Evolutionary conservation across 75 land plant genomes (phyloP).

Genomic region (Adiantum capillusveneris): DNA sequence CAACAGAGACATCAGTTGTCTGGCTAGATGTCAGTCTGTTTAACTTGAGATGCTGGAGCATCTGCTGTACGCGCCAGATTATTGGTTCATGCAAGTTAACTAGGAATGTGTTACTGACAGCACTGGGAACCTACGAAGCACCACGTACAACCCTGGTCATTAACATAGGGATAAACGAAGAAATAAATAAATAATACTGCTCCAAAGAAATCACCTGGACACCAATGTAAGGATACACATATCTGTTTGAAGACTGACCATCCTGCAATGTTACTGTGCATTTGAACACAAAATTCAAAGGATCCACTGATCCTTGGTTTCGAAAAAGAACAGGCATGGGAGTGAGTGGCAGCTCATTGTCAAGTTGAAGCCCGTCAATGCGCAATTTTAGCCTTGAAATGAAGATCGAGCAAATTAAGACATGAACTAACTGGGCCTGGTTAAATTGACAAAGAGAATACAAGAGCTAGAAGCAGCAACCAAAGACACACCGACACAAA

Average conservation of each 20-base stretch:
- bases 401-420: neutral
- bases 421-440: no score
- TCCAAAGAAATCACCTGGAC: conserved; percentile 50
- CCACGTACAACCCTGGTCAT: no score
- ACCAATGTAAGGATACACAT: conserved; percentile 79
- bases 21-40: conserved; percentile 41
- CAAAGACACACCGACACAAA: no score
- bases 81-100: conserved; percentile 95
- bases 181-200: no score
- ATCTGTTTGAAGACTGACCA: conserved; percentile 54
- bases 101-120: conserved; percentile 51
- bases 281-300: conserved; percentile 63
- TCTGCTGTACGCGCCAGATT: conserved; percentile 95
- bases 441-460: no score
- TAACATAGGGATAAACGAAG: no score
- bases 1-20: conserved; percentile 76
- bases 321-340: conserved; percentile 96
- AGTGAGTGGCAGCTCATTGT: conserved; percentile 88
- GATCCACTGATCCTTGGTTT: conserved; percentile 54
- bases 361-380: conserved; percentile 75
- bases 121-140: conserved; percentile 51
- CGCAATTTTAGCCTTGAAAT: conserved; percentile 71
- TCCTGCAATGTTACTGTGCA: conserved; percentile 60
- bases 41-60: conserved; percentile 69
- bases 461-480: no score